Percentiles rank a stretch among this genome's conserved stretches.
phyloP scores from a whole-genome alignment of 495 filamentous ascomycete species.

The Penicillium mononematosum region DNA sequence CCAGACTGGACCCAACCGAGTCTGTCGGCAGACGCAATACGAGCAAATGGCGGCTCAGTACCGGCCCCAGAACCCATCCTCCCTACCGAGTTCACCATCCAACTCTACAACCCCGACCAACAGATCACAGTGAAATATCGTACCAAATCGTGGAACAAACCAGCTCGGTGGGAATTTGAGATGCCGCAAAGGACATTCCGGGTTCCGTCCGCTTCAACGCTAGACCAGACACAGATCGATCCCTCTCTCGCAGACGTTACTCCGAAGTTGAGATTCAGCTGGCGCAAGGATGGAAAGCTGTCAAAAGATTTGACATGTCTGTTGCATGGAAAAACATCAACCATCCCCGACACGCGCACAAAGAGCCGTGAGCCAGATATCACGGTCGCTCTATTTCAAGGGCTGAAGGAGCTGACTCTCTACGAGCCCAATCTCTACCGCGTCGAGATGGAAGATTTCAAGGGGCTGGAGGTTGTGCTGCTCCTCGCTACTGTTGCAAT shows the following conservation, averaged over 20 bases:
- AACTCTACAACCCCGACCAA: conserved; percentile 95
- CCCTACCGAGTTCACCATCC: conserved; percentile 74
- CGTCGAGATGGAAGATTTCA: conserved; percentile 91
- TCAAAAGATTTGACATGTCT: conserved; percentile 80
- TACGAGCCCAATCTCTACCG: conserved; percentile 90
- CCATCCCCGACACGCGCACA: conserved; percentile 57
- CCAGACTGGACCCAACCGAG: conserved; percentile 82
- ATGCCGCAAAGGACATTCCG: conserved; percentile 85
- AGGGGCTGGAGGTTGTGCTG: conserved; percentile 86
- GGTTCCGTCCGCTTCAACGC: conserved; percentile 66
- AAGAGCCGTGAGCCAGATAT: conserved; percentile 93
- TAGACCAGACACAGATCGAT: conserved; percentile 74
- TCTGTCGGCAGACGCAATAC: conserved; percentile 74
- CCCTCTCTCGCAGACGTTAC: conserved; percentile 66
- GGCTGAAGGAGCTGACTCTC: conserved; percentile 70
- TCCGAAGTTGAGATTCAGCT: conserved; percentile 80
- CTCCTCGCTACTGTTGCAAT: conserved; percentile 82
- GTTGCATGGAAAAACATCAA: conserved; percentile 70
- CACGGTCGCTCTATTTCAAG: conserved; percentile 75
- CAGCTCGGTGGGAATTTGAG: conserved; percentile 84
- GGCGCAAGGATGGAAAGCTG: conserved; percentile 88
- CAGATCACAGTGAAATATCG: conserved; percentile 68
- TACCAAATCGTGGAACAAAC: conserved; percentile 72
- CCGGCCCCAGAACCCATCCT: conserved; percentile 73
- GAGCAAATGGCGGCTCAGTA: conserved; percentile 65